Percentiles rank a stretch among this genome's conserved stretches.
These are phyloP conservation scores for Flammula alnicola DNA, from an alignment of 1,284 basidiomycete genomes.

Conservation along the genomic window DNA sequence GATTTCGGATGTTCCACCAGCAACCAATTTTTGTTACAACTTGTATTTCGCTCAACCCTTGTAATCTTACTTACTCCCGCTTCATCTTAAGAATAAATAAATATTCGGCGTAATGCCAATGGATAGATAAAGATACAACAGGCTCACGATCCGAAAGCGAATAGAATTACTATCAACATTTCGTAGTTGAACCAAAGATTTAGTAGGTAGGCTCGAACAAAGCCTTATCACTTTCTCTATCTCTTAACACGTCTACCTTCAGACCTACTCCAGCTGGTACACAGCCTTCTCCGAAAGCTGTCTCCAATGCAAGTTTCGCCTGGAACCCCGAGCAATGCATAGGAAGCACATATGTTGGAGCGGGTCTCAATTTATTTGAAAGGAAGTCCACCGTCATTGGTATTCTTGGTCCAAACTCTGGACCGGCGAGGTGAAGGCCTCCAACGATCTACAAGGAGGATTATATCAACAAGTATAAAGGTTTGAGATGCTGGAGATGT, in stretches of 20 bases:
- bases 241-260: conserved; percentile 53
- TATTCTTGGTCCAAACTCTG: conserved; percentile 66
- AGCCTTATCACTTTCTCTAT: conserved; percentile 19
- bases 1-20: no score
- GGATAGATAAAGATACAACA: no score
- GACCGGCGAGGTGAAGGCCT: conserved; percentile 77
- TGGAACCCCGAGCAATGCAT: conserved; percentile 86
- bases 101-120: no score
- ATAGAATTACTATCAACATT: neutral
- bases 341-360: conserved; percentile 74
- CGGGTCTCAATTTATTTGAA: conserved; percentile 57
- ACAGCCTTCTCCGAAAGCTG: conserved; percentile 71
- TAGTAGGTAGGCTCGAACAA: conserved; percentile 23
- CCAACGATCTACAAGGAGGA: conserved; percentile 62
- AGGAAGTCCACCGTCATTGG: conserved; percentile 75
- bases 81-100: no score
- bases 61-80: no score
- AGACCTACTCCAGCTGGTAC: conserved; percentile 79
- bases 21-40: no score
- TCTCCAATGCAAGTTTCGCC: conserved; percentile 69
- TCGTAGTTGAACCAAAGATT: neutral
- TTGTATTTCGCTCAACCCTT: no score
- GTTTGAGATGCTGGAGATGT: conserved; percentile 7
- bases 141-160: no score
- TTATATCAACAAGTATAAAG: conserved; percentile 1